Evolutionary conservation across 345 rosid species (phyloP), one percentile per base, ranked within the genome.

Genomic region (Salix arbutifolia): DNA sequence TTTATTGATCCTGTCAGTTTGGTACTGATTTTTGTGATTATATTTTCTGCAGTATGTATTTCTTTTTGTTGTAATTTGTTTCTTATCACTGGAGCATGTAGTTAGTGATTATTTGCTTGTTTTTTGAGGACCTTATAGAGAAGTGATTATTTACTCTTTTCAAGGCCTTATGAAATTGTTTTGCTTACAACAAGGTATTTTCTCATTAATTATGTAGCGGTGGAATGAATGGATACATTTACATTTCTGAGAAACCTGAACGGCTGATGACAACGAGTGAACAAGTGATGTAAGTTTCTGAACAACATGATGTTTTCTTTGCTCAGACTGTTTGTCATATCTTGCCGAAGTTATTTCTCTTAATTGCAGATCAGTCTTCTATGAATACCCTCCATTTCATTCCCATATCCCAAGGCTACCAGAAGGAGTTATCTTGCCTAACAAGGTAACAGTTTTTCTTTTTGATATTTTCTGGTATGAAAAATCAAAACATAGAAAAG

Each of bases 171-270:
- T 25, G 16, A 5, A 64, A 8, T 28, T 64, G 67, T n/a, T n/a
- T 13, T 64, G 31, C 35, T 64, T 64, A 25, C 16, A 17, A 26
- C 31, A 64, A 8, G 8, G 25, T 13, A 64, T 25, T 64, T 23
- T 64, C 25, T 64, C 35, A 44, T 64, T 23, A 28, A 28, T 25
- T 28, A 8, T 23, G 48, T 48, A 81, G 84, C 62, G 81, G 72
- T 70, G 81, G 84, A 26, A 81, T 81, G 84, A 81, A 77, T 62
- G 84, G 84, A 70, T 77, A 62, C 48, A 35, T 77, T 30, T 69
- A 28, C 26, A 16, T 74, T 42, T 48, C 71, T 56, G 75, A 70
- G 53, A 56, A 65, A 44, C 44, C 65, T 30, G 46, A 23, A 8
- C 33, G 69, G 38, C 61, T 53, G 46, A 70, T 21, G 69, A 73